Evolutionary conservation across 305 asterid species (phyloP), one percentile per base, ranked within the genome.

Genomic region (Solanum hybrid): DNA sequence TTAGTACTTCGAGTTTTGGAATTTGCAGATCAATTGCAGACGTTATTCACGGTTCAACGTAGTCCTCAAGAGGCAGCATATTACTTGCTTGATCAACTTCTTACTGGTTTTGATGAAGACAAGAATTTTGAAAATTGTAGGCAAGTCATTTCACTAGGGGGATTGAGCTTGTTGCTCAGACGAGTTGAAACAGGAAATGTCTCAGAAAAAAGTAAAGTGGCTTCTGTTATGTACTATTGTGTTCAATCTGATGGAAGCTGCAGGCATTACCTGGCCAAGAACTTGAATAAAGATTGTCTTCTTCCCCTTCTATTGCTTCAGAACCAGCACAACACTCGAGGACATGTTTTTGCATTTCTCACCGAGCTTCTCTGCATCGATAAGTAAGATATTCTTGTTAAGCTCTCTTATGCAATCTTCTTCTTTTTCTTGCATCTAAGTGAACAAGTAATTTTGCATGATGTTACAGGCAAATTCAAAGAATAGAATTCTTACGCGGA

Each of bases 1-100:
- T 84, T 95, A 88, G 96, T 95, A 87, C 98, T 96, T 56, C 92
- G 98, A 6, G 98, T 95, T 31, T 66, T 96, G 90, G 98, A 96
- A 86, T 96, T 95, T 6, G 98, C 97, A 4, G 98, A 96, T 87
- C 97, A 95, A 24, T n/a, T 88, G 88, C 97, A 96, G 85, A 92
- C 92, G 9, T 91, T 96, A 45, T 94, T 95, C 89, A 90, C 89
- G 1, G 95, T 95, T 77, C 94, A 90, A 76, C 90, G 95, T 88
- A 88, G 91, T 88, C 97, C 99, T 73, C 94, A 94, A 27, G 94
- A 91, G 91, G 98, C 96, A 0, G 98, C 98, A 2, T 95, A 95
- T 88, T 95, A 94, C 92, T 93, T 95, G 31, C 91, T 96, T 4
- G 89, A 92, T 90, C 94, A 94, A 88, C 96, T 95, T 87, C 91